These are phyloP conservation scores for Ceratocystis cubensis DNA, from an alignment of 2,329 filamentous ascomycete genomes.

Conservation along the genomic window DNA sequence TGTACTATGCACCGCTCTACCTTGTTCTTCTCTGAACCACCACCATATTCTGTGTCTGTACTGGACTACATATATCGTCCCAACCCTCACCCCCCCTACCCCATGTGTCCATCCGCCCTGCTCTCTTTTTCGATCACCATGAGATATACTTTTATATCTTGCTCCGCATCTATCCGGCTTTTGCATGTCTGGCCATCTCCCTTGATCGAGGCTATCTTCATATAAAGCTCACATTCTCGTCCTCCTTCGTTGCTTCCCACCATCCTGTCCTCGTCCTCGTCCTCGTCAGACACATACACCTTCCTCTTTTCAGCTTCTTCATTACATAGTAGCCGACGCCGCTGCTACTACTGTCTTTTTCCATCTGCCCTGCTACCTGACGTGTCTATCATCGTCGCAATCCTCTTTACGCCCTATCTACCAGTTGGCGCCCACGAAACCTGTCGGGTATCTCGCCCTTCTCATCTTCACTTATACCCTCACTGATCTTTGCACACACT, in stretches of 20 bases:
- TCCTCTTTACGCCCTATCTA: background rate
- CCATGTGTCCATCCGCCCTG: background rate
- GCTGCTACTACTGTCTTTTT: background rate
- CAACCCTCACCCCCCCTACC: background rate
- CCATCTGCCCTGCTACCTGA: background rate
- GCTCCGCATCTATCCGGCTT: background rate
- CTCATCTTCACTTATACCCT: background rate
- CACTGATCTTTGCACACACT: no score
- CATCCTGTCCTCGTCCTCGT: background rate
- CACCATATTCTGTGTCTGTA: background rate
- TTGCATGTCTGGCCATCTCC: background rate
- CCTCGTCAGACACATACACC: background rate
- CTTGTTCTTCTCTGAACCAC: background rate
- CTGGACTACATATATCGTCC: slow-evolving; percentile 2
- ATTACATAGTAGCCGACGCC: background rate
- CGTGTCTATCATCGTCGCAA: background rate
- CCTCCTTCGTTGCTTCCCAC: background rate
- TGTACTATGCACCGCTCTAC: background rate
- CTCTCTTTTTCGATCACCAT: background rate
- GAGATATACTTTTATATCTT: background rate
- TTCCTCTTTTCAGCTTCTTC: background rate
- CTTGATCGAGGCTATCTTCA: background rate
- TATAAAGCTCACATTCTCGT: background rate
- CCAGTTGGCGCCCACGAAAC: background rate
- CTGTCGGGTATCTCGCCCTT: background rate